Evolutionary conservation across 1,284 basidiomycete genomes (phyloP), one percentile per base, ranked within the genome.

Genomic region (Ceratobasidium sp.): DNA sequence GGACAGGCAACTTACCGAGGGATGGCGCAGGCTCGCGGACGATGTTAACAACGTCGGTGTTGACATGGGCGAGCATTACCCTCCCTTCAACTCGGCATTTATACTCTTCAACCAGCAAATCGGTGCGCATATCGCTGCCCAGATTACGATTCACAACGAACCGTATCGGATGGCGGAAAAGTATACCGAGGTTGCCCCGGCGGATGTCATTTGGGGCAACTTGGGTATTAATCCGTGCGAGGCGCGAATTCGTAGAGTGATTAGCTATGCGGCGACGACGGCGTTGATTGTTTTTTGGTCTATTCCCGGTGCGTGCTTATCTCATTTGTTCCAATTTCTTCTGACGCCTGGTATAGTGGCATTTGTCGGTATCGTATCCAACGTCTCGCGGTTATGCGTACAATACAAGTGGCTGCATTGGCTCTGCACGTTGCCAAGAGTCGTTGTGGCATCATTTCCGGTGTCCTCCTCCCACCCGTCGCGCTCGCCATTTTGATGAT

Each of bases 201-300:
- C 89, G 73, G 93, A 95, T 82, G 90, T 95, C 70, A 90, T 95
- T 77, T 90, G 89, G 88, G 79, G 82, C 64, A 89, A 88, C 81
- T 82, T 90, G 71, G 80, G 90, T 70, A 85, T 99, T 85, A 96
- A 97, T 82, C 94, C 95, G 0, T 98, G 97, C 82, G 95, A 98
- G 84, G 89, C 90, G 78, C 87, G 90, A 82, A 82, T 96, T 52
- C 85, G 89, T 9, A 82, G 81, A 22, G 83, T 83, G 15, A 80
- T 85, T 40, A 85, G 84, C 19, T 89, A 86, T 82, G 87, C 84
- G 0, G 81, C 85, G 32, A 89, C 88, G 1, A 80, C 76, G 19
- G 93, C 84, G 0, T 82, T 95, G 44, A 91, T 94, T 81, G 86
- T 93, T 69, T 83, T 91, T 52, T 94, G 92, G 92, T 86, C 92